Conservation (phyloP, 2,329 filamentous ascomycete species). For the Alternaria brassicicola region DNA sequence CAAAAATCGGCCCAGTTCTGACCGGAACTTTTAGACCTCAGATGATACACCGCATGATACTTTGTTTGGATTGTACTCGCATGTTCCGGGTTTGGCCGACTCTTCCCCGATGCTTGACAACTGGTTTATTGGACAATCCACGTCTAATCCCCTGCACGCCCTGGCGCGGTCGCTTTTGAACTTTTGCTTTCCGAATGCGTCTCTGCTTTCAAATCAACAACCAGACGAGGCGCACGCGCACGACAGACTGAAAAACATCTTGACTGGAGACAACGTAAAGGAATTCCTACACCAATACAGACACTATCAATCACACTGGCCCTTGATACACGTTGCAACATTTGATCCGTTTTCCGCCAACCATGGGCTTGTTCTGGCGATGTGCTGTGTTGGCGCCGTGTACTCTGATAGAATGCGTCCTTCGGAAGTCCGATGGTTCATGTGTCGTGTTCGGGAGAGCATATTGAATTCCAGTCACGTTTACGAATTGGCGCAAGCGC, state of each 20-base stretch:
- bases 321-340: conserved; percentile 72
- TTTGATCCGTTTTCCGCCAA: conserved; percentile 71
- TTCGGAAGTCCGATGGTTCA: conserved; percentile 69
- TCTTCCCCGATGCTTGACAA: conserved; percentile 46
- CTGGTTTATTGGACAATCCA: conserved; percentile 49
- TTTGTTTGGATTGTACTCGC: conserved; percentile 58
- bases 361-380: conserved; percentile 69
- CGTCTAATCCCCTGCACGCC: conserved; percentile 53
- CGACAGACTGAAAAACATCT: conserved; percentile 61
- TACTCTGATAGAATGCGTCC: conserved; percentile 70
- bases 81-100: conserved; percentile 51
- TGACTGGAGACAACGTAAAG: conserved; percentile 71
- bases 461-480: conserved; percentile 63
- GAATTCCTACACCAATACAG: conserved; percentile 74
- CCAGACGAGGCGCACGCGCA: conserved; percentile 55
- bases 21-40: conserved; percentile 52
- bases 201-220: conserved; percentile 24
- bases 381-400: conserved; percentile 76
- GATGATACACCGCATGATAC: conserved; percentile 54
- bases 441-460: conserved; percentile 66
- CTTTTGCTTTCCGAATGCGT: conserved; percentile 59
- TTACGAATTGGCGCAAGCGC: conserved; percentile 51
- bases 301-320: conserved; percentile 76
- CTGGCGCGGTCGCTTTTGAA: conserved; percentile 54
- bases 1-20: conserved; percentile 53